Evolutionary conservation across 2,329 filamentous ascomycete species (phyloP), one percentile per base, ranked within the genome.

Genomic region (Stagonosporopsis cucurbitacearum): DNA sequence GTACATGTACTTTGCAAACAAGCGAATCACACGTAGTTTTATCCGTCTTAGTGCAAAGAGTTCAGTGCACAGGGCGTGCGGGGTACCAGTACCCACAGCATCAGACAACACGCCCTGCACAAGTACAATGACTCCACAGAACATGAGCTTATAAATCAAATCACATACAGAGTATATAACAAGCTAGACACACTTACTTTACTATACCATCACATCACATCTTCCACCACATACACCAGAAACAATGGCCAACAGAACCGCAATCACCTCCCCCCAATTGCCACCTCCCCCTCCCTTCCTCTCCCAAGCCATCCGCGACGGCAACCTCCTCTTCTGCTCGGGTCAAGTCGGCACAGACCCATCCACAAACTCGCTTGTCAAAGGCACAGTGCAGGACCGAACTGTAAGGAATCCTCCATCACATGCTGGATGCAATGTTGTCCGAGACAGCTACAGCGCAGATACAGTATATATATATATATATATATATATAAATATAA

Each of bases 291-390:
- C 52, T 5, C 25, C 58, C 12, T 85, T 40, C 79, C 88, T 63
- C 80, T 85, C 62, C 80, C 81, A 58, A 37, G 60, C 60, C 23
- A 58, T 63, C 13, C 58, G 54, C 15, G 33, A 57, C 71, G 85
- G 86, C 65, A 87, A 86, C 65, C 83, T 88, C 69, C 84, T 91
- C 19, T 90, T 88, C 78, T 89, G 86, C 78, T 89, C 86, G 1
- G 88, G 88, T 19, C 80, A 80, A 57, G 79, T 90, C 25, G 84
- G 83, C 11, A 76, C 84, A 63, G 81, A 87, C 63, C 81, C 85
- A 0, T 70, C 68, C 13, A 86, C 84, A 0, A 77, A 75, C 17
- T 76, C 81, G 45, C 57, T 88, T 2, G 79, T 86, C 8, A 79
- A 85, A 8, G 86, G 86, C 4, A 81, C 81, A 44, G 77, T 88